Evolutionary conservation across 2,329 filamentous ascomycete species (phyloP).

Genomic region (Lachnellula hyalina): DNA sequence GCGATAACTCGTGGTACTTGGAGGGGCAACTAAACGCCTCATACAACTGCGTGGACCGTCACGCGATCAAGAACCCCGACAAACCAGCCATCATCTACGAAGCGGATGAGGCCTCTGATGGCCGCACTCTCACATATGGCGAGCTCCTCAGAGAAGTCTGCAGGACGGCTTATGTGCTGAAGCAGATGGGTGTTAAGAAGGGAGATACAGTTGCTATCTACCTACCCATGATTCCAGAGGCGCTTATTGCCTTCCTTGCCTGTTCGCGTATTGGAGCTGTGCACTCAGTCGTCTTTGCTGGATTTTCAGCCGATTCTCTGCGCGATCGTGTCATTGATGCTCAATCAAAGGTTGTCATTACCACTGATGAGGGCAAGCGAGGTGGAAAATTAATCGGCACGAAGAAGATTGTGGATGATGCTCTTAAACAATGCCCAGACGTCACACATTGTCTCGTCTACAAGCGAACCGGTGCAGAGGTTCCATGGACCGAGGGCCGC

Average conservation of each 20-base stretch:
- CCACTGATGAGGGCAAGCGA: conserved; percentile 94
- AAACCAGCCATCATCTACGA: conserved; percentile 98
- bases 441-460: conserved; percentile 83
- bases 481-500: conserved; percentile 83
- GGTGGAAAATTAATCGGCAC: conserved; percentile 96
- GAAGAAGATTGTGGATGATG: conserved; percentile 98
- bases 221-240: conserved; percentile 98
- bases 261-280: conserved; percentile 89
- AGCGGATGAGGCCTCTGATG: conserved; percentile 82
- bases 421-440: conserved; percentile 89
- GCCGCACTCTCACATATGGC: conserved; percentile 85
- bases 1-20: conserved; percentile 90
- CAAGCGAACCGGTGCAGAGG: conserved; percentile 89
- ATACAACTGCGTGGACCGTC: conserved; percentile 95
- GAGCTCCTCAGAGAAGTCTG: conserved; percentile 92
- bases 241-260: conserved; percentile 83
- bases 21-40: conserved; percentile 92
- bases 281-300: conserved; percentile 96
- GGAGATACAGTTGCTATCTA: conserved; percentile 97
- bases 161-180: conserved; percentile 78
- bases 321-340: conserved; percentile 92
- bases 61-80: conserved; percentile 91
- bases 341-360: conserved; percentile 89
- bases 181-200: conserved; percentile 94
- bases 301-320: conserved; percentile 93